phyloP scores from a whole-genome alignment of 2,329 filamentous ascomycete genomes.

The Hymenoscyphus infarciens region DNA sequence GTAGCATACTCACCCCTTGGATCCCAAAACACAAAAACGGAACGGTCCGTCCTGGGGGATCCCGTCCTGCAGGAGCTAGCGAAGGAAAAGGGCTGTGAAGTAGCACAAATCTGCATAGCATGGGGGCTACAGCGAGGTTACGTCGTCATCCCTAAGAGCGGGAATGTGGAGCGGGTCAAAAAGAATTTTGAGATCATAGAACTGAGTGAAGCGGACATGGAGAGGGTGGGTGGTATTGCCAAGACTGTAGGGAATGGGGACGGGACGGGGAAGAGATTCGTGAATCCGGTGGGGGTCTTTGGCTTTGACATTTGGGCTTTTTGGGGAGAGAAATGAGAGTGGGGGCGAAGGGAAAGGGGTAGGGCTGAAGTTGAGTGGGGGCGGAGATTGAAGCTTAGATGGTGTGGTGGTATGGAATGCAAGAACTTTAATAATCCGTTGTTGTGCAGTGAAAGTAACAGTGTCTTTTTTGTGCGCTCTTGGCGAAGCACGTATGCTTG shows the following conservation, averaged over 20 bases:
- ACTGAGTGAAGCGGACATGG: slow-evolving; percentile 58
- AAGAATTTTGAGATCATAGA: slow-evolving; percentile 64
- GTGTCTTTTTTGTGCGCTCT: neutral
- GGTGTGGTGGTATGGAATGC: neutral
- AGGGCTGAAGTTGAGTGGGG: too few relatives aligned
- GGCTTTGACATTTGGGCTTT: slow-evolving; percentile 58
- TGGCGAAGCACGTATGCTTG: neutral
- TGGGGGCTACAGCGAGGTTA: slow-evolving; percentile 66
- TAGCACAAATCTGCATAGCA: slow-evolving; percentile 62
- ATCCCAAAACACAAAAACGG: slow-evolving; percentile 43
- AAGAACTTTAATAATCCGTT: neutral
- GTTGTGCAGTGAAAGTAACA: neutral
- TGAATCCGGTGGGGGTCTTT: slow-evolving; percentile 77
- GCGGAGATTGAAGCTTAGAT: neutral
- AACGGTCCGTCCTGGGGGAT: slow-evolving; percentile 59
- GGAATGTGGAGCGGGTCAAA: slow-evolving; percentile 62
- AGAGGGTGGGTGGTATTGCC: slow-evolving; percentile 52
- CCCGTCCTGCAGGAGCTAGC: slow-evolving; percentile 56
- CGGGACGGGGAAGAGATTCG: slow-evolving; percentile 61
- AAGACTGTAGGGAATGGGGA: slow-evolving; percentile 40
- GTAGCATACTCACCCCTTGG: slow-evolving; percentile 70
- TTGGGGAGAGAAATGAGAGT: neutral
- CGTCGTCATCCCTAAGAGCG: slow-evolving; percentile 70
- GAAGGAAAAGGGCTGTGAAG: slow-evolving; percentile 56
- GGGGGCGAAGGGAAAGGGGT: neutral